These are phyloP conservation scores for Iberis pinnata DNA, from an alignment of 345 rosid genomes.

Conservation along the genomic window DNA sequence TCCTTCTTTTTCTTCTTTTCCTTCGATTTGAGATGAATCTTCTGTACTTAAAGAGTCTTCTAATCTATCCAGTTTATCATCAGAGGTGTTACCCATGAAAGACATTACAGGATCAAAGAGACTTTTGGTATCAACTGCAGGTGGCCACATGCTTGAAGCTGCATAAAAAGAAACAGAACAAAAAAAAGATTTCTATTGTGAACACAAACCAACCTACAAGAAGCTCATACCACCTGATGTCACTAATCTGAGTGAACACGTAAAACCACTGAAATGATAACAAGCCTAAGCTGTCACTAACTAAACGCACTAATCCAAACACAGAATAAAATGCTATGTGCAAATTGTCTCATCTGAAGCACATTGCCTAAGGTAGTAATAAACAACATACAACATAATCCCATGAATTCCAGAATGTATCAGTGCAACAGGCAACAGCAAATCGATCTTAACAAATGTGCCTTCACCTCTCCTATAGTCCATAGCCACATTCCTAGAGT, in stretches of 20 bases:
- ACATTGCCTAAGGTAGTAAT: background rate
- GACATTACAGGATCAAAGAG: slow-evolving; percentile 60
- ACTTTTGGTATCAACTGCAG: slow-evolving; percentile 40
- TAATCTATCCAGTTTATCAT: slow-evolving; percentile 38
- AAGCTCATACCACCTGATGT: background rate
- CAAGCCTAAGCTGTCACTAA: too few species aligned
- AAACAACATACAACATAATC: background rate
- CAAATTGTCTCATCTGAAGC: slow-evolving; percentile 13
- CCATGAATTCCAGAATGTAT: slow-evolving; percentile 1
- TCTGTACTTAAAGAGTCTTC: slow-evolving; percentile 35
- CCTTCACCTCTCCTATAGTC: too few species aligned
- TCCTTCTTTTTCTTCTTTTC: slow-evolving; percentile 36
- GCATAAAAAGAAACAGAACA: slow-evolving; percentile 6
- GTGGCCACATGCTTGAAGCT: slow-evolving; percentile 68
- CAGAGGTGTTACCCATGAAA: slow-evolving; percentile 66
- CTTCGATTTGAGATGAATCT: slow-evolving; percentile 32
- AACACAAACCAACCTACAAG: slow-evolving; percentile 6
- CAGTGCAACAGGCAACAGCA: slow-evolving; percentile 19
- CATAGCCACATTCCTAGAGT: too few species aligned
- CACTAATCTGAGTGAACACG: too few species aligned
- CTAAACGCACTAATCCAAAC: too few species aligned
- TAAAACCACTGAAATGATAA: too few species aligned
- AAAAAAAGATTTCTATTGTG: background rate
- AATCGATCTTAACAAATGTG: background rate
- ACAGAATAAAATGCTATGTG: slow-evolving; percentile 3